Conservation (phyloP, 768 basidiomycete genomes). For the Brasilioporus rufonigricans region DNA sequence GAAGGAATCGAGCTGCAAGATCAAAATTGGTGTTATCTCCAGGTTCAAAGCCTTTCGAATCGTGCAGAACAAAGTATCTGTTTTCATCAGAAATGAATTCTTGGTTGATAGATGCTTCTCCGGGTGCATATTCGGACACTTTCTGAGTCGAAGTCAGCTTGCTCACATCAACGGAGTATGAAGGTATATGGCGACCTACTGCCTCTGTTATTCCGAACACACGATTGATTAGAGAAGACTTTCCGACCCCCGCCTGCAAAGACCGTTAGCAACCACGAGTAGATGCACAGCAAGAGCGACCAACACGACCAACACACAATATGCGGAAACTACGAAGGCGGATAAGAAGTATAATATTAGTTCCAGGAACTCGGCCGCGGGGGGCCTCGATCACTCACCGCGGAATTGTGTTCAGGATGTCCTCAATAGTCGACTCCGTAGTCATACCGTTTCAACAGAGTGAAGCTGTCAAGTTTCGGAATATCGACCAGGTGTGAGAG, state of each 20-base stretch:
- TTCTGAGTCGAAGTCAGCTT: neutral
- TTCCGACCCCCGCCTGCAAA: neutral
- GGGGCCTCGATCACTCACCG: neutral
- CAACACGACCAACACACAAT: neutral
- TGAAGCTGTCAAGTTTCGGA: neutral
- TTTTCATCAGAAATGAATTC: conserved; percentile 9
- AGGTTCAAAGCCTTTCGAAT: conserved; percentile 7
- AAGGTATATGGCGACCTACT: neutral
- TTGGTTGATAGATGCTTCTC: conserved; percentile 2
- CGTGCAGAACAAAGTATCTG: conserved; percentile 3
- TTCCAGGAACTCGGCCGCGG: neutral
- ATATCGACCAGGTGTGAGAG: neutral
- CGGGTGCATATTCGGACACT: neutral
- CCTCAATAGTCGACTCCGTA: neutral
- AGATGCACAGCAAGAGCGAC: neutral
- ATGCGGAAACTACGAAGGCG: neutral
- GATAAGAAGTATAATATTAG: neutral
- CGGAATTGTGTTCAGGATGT: neutral
- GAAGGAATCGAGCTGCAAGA: neutral
- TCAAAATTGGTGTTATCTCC: neutral
- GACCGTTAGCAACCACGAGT: neutral
- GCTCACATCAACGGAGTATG: neutral
- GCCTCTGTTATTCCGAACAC: neutral
- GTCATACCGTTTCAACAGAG: neutral
- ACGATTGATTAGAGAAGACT: neutral